Conservation (phyloP, 2,329 filamentous ascomycete species). For the Cercospora brassicicola region DNA sequence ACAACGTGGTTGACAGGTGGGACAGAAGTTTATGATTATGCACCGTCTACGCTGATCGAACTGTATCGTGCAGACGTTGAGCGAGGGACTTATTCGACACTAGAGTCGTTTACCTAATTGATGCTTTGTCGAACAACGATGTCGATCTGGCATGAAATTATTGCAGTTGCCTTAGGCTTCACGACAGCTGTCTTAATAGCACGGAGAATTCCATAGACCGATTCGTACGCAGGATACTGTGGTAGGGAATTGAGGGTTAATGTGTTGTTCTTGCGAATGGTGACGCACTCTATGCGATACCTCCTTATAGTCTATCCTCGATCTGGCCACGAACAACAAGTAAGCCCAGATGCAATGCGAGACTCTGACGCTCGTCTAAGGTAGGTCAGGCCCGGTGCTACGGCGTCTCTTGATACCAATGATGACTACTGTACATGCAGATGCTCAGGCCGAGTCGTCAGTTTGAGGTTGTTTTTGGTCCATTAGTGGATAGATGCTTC, state of each 20-base stretch:
- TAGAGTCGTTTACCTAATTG: not conserved
- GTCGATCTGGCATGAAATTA: not conserved
- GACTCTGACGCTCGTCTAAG: too few relatives aligned
- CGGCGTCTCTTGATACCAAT: too few relatives aligned
- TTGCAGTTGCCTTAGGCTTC: not conserved
- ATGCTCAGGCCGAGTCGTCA: not conserved
- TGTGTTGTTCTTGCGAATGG: not conserved
- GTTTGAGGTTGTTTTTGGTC: not conserved
- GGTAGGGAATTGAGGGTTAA: not conserved
- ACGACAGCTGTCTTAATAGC: not conserved
- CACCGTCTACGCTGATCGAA: not conserved
- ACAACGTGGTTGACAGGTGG: not conserved
- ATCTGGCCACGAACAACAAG: too few relatives aligned
- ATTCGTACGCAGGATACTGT: not conserved
- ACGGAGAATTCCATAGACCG: not conserved
- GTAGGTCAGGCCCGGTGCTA: too few relatives aligned
- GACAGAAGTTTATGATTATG: not conserved
- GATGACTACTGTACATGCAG: too few relatives aligned
- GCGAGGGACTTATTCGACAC: not conserved
- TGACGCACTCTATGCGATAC: not conserved
- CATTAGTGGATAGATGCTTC: not conserved
- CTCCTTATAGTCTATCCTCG: not conserved
- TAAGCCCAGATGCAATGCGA: too few relatives aligned
- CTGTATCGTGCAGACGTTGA: not conserved
- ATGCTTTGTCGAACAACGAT: not conserved